Percentiles rank a stretch among this genome's conserved stretches.
Conservation (phyloP, 176 grass and related monocot species). For the Alopecurus myosuroides region DNA sequence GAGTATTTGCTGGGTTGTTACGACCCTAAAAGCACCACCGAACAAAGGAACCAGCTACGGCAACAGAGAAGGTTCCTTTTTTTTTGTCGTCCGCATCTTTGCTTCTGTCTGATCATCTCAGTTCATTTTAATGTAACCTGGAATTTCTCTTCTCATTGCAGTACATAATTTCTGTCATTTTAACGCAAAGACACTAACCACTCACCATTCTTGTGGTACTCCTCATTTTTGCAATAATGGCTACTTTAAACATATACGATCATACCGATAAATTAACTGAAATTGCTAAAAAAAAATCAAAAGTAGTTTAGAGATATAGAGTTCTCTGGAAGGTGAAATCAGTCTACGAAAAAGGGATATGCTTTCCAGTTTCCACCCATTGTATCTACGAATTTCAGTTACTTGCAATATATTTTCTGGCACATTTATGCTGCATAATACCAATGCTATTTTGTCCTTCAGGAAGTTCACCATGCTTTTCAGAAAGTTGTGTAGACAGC, state of each 20-base stretch:
- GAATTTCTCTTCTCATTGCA: background rate
- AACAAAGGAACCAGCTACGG: conserved; percentile 69
- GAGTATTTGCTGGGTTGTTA: conserved; percentile 95
- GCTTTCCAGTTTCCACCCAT: background rate
- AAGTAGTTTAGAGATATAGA: background rate
- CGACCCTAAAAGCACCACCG: conserved; percentile 80
- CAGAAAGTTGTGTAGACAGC: background rate
- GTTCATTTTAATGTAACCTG: background rate
- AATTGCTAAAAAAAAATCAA: background rate
- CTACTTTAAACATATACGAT: background rate
- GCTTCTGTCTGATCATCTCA: background rate
- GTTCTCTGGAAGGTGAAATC: background rate
- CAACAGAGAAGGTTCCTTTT: conserved; percentile 62
- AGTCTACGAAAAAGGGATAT: background rate
- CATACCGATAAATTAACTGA: background rate
- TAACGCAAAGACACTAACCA: background rate
- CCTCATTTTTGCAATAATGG: background rate
- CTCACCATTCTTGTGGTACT: background rate
- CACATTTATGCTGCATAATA: background rate
- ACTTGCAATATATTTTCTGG: background rate
- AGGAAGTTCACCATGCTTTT: background rate
- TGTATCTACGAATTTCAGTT: background rate
- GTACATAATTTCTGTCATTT: background rate
- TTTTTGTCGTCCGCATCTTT: background rate
- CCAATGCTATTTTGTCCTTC: background rate